Conservation (phyloP, 2,329 filamentous ascomycete species). For the Aspergillus fischeri region DNA sequence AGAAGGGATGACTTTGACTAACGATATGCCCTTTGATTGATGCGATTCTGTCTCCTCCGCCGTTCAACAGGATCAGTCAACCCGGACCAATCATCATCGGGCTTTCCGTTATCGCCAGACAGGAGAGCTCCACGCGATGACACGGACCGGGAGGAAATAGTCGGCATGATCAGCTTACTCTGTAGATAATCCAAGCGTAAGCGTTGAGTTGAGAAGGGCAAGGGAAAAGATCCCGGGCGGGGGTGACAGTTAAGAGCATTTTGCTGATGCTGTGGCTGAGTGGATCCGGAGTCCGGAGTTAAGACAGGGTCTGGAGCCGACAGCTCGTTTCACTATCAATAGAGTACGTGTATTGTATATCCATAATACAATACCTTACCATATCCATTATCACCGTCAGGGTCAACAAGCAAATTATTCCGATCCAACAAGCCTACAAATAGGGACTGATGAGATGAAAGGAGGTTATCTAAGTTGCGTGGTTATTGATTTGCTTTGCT, state of each 20-base stretch:
- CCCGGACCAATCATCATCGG: conserved; percentile 22
- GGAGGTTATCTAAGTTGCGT: no score
- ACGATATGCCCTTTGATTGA: conserved; percentile 31
- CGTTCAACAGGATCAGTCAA: conserved; percentile 24
- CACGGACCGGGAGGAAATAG: neutral
- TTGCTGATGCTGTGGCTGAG: neutral
- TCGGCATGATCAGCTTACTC: neutral
- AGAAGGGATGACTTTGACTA: conserved; percentile 1
- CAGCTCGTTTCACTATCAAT: no score
- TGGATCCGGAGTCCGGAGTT: neutral
- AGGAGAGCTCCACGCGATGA: neutral
- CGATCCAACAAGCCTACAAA: no score
- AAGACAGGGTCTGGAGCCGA: neutral
- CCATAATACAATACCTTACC: neutral
- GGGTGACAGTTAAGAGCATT: neutral
- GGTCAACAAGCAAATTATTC: no score
- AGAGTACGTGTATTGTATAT: neutral
- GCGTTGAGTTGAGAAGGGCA: neutral
- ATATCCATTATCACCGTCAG: neutral
- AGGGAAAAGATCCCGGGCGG: neutral
- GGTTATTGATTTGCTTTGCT: no score
- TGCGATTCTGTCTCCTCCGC: conserved; percentile 26
- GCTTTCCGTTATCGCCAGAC: neutral
- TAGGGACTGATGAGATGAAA: no score
- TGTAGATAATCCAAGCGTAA: neutral